Base-by-base conservation (phyloP, 805 yeast genomes). In the Ogataea siamensis region DNA sequence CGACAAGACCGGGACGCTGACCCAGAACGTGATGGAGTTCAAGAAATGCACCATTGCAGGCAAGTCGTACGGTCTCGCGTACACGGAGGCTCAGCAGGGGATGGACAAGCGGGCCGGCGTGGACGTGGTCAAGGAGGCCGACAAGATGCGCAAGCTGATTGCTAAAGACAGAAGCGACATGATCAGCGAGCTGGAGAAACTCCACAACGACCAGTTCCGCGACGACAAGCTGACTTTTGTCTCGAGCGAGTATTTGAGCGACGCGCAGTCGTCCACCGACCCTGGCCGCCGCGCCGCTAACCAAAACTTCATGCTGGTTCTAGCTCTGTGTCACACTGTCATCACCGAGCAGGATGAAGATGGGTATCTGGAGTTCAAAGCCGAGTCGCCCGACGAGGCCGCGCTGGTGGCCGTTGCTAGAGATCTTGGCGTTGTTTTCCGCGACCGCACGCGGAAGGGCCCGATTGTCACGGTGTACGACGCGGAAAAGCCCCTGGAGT, bases 11-110 rank as follows among this genome's bases (percentile, higher is more conserved):
- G 94, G 94, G 24, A 84, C 94, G 0, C 66, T 84, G 51, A 84
- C 94, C 5, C 91, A 84, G 60, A 84, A 84, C 53, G 77, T 82
- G 17, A 84, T 84, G 94, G 87, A 83, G 55, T 85, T 83, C 64
- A 77, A 78, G 43, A 84, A 84, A 55, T 82, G 88, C 57, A 74
- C 87, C 4, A 71, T 85, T 42, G 76, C 73, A 38, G 84, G 87
- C 18, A 71, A 71, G 26, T 58, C 81, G 0, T 85, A 84, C 50
- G 93, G 91, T 7, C 64, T 73, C 25, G 87, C 91, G 0, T 83
- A 82, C 57, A 83, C 91, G 3, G 89, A 84, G 51, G 88, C 89
- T 1, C 71, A 78, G 58, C 79, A 80, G 29, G 93, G 93, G 18
- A 68, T 78, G 49, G 76, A 80, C 48, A 81, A 79, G 52, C 66